These are phyloP conservation scores for Termitomyces sp. DNA, from an alignment of 768 basidiomycete species.

Conservation along the genomic window DNA sequence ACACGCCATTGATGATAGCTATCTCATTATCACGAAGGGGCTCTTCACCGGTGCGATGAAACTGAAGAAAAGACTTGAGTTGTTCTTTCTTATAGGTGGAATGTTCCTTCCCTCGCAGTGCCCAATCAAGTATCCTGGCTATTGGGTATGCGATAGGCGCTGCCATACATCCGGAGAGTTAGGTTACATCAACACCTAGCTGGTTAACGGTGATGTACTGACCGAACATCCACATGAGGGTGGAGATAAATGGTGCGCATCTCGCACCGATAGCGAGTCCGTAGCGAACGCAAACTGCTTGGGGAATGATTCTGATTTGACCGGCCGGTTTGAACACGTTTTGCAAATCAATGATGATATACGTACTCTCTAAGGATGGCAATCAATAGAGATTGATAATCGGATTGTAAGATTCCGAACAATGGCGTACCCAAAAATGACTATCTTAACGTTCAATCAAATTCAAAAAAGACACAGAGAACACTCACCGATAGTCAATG, in stretches of 20 bases:
- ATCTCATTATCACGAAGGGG: constrained; percentile 79
- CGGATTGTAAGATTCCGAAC: not conserved
- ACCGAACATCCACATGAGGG: constrained; percentile 63
- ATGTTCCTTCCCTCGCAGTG: constrained; percentile 69
- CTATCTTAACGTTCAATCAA: constrained; percentile 26
- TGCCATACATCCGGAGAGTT: constrained; percentile 31
- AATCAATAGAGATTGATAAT: not conserved
- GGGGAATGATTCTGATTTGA: constrained; percentile 51
- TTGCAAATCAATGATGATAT: not conserved
- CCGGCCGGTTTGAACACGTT: not conserved
- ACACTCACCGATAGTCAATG: constrained; percentile 58
- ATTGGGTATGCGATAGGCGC: constrained; percentile 81
- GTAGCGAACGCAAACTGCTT: constrained; percentile 71
- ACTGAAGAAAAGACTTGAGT: constrained; percentile 74
- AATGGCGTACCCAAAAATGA: constrained; percentile 71
- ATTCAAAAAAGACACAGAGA: not conserved
- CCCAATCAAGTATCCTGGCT: constrained; percentile 74
- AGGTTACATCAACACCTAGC: not conserved
- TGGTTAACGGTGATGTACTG: constrained; percentile 23
- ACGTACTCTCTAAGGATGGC: constrained; percentile 61
- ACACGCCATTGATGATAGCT: constrained; percentile 70
- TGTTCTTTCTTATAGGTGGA: constrained; percentile 81
- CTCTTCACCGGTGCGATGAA: constrained; percentile 74
- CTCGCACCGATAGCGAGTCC: constrained; percentile 77
- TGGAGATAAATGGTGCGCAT: constrained; percentile 70